Evolutionary conservation across 768 basidiomycete species (phyloP).

Genomic region (Leccinellum rugosiceps): DNA sequence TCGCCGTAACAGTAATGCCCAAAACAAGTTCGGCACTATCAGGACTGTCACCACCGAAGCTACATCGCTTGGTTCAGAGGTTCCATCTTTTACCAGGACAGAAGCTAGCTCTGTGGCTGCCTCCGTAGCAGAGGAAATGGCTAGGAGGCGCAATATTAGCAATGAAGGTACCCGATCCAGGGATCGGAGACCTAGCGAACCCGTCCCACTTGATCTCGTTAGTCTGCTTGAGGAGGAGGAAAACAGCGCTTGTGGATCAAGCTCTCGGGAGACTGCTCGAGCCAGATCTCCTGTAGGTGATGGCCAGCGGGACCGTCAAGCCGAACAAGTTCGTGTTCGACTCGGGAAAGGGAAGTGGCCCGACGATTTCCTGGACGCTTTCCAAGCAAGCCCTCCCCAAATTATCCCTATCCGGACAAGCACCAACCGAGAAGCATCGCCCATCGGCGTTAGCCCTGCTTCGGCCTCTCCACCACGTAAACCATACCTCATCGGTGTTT

Average conservation of each 20-base stretch:
- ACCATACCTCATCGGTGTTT: slow-evolving; percentile 48
- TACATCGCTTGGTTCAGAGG: slow-evolving; percentile 59
- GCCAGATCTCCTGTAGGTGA: slow-evolving; percentile 18
- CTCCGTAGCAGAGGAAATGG: slow-evolving; percentile 40
- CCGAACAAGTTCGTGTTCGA: slow-evolving; percentile 42
- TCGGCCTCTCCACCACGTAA: slow-evolving; percentile 51
- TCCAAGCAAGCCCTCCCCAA: slow-evolving; percentile 35
- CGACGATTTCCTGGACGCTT: slow-evolving; percentile 70
- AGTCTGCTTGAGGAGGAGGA: slow-evolving; percentile 74
- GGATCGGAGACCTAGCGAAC: slow-evolving; percentile 66
- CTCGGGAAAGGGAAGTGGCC: slow-evolving; percentile 82
- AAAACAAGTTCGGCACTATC: slow-evolving; percentile 73
- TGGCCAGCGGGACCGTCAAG: slow-evolving; percentile 22
- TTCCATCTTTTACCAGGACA: slow-evolving; percentile 60
- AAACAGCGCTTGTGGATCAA: slow-evolving; percentile 45
- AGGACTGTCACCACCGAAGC: slow-evolving; percentile 80
- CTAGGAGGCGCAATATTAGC: slow-evolving; percentile 35
- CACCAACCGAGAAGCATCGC: slow-evolving; percentile 21
- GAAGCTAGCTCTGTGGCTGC: slow-evolving; percentile 60
- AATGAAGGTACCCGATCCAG: slow-evolving; percentile 33
- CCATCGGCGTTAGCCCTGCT: slow-evolving; percentile 32
- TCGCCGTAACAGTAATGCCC: slow-evolving; percentile 39
- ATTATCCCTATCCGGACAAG: slow-evolving; percentile 28
- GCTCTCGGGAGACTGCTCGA: slow-evolving; percentile 34
- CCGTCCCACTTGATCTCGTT: slow-evolving; percentile 55